A percentile compares a stretch with the other conserved stretches of the same genome.
These are phyloP conservation scores for Ascocoryne sarcoides DNA, from an alignment of 2,329 filamentous ascomycete genomes.

Conservation along the genomic window DNA sequence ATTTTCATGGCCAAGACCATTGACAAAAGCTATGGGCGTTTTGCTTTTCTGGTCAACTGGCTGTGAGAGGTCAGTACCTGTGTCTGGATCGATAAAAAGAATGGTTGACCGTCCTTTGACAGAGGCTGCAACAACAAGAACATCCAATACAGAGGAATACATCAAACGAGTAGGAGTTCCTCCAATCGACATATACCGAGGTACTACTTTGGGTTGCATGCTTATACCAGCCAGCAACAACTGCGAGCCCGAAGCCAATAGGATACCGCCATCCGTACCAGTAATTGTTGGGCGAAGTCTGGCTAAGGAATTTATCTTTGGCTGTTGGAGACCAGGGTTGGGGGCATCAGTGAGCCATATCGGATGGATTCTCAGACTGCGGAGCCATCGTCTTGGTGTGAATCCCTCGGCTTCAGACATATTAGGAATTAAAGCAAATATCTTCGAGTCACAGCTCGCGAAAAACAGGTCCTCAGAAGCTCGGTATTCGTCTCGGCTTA, in stretches of 20 bases:
- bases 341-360: slow-evolving; percentile 45
- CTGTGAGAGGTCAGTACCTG: slow-evolving; percentile 42
- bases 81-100: slow-evolving; percentile 47
- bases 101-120: slow-evolving; percentile 38
- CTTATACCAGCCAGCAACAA: slow-evolving; percentile 47
- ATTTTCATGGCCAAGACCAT: slow-evolving; percentile 45
- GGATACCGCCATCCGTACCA: slow-evolving; percentile 25
- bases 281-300: slow-evolving; percentile 32
- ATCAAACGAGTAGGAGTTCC: slow-evolving; percentile 36
- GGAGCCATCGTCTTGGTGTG: background rate
- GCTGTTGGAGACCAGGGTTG: slow-evolving; percentile 37
- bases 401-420: background rate
- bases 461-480: slow-evolving; percentile 30
- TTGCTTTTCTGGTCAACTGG: slow-evolving; percentile 35
- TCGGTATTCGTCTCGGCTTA: slow-evolving; percentile 18
- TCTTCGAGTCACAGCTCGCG: slow-evolving; percentile 39
- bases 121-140: slow-evolving; percentile 45
- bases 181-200: slow-evolving; percentile 38
- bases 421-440: slow-evolving; percentile 26
- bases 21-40: slow-evolving; percentile 39
- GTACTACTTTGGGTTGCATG: slow-evolving; percentile 36
- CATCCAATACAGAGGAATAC: slow-evolving; percentile 43
- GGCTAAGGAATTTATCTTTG: slow-evolving; percentile 40
- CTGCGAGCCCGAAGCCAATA: slow-evolving; percentile 41
- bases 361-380: slow-evolving; percentile 22